These are phyloP conservation scores for Emergomyces africanus DNA, from an alignment of 2,329 filamentous ascomycete species.

Conservation along the genomic window DNA sequence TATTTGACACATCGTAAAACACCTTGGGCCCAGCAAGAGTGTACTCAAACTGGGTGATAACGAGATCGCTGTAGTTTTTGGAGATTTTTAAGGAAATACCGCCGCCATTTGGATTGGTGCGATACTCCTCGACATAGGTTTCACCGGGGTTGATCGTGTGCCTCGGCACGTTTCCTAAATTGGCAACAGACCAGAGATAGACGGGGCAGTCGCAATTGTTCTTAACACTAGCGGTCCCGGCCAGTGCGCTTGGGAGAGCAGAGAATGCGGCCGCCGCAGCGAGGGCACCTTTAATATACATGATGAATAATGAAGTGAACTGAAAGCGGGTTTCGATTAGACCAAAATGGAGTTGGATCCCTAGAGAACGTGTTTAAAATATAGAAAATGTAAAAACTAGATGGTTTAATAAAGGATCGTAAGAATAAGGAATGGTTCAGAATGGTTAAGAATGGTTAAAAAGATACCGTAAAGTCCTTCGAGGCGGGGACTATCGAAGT, in stretches of 20 bases:
- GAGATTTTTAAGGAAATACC: constrained; percentile 33
- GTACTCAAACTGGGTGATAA: constrained; percentile 34
- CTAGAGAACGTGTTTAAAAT: neutral
- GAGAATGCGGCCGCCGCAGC: constrained; percentile 21
- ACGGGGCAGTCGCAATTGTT: constrained; percentile 26
- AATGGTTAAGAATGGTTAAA: constrained; percentile 2
- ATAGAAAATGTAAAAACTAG: neutral
- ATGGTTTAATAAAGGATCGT: constrained; percentile 1
- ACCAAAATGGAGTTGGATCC: neutral
- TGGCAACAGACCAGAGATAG: constrained; percentile 30
- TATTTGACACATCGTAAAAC: constrained; percentile 30
- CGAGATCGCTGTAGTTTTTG: constrained; percentile 17
- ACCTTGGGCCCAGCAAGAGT: constrained; percentile 20
- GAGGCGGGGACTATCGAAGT: constrained; percentile 4
- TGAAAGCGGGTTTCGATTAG: neutral
- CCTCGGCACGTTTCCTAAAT: constrained; percentile 21
- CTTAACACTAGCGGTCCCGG: constrained; percentile 22
- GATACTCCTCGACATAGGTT: constrained; percentile 23
- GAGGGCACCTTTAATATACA: constrained; percentile 26
- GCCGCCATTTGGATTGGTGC: constrained; percentile 25
- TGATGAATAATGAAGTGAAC: constrained; percentile 16
- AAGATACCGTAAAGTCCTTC: neutral
- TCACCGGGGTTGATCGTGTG: constrained; percentile 23
- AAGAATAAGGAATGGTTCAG: constrained; percentile 1
- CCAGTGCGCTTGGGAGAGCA: constrained; percentile 18